Evolutionary conservation across 257 asterid species (phyloP), one percentile per base, ranked within the genome.

Genomic region (Leonotis leonurus): DNA sequence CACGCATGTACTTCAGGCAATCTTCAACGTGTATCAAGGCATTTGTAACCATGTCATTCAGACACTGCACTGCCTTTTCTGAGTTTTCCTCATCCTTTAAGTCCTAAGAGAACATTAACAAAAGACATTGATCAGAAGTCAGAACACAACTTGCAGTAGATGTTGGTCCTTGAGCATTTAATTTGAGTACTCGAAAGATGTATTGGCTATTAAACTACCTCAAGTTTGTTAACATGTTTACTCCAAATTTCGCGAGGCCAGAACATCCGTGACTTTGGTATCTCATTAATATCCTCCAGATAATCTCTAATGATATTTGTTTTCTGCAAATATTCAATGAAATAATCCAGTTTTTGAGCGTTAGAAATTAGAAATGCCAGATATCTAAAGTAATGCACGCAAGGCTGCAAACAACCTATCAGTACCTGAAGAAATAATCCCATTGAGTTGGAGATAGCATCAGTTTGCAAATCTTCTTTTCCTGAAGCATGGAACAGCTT

Each of bases 161-260:
- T 26, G 65, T 30, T n/a, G n/a, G 14, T 20, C 48, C 21, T 39
- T 8, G 29, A 64, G 62, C 67, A 72, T 60, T 40, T 41, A 10
- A 50, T 24, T 46, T 53, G n/a, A n/a, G 55, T 25, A 18, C 17
- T 37, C 14, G 35, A 71, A n/a, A n/a, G 29, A 56, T 33, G 17
- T 29, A 30, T 25, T 40, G 35, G 58, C 24, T 52, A 63, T 56
- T 43, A 54, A 65, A 64, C 43, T 70, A 91, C 98, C 98, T 91
- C 98, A 70, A 91, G 94, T 82, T 91, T 91, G 70, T 79, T 63
- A 21, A 73, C 95, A 71, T 87, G 87, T 81, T 83, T 87, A 71
- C 89, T 78, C 95, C 95, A 89, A 27, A 86, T 89, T 54, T 86
- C 78, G 8, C 91, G 90, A 59, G 98, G 96, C 98, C 98, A 90